Base-by-base conservation (phyloP, 2,329 filamentous ascomycete species). In the Pseudogymnoascus sp. region DNA sequence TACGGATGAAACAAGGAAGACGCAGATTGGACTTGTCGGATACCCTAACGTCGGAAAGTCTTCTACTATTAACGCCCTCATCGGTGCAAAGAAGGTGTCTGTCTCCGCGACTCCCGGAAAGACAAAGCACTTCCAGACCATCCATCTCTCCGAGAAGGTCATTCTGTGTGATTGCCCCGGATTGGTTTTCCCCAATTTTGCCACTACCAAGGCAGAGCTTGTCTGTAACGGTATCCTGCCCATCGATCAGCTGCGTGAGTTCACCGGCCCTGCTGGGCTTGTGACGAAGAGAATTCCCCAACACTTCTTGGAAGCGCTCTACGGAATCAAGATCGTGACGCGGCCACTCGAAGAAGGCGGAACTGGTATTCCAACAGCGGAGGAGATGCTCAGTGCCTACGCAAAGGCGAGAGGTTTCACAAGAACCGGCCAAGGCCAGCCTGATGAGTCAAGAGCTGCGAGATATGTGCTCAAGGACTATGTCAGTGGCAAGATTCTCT, bases 21-120 rank as follows among this genome's bases (percentile, higher is more conserved):
- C 92, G 4, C 87, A 91, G 66, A 94, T 99, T 68, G 94, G 94
- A 69, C 81, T 99, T 18, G 94, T 99, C 37, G 94, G 94, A 63
- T 99, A 99, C 76, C 94, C 94, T 71, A 99, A 99, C 78, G 94
- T 99, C 66, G 94, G 94, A 77, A 99, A 99, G 78, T 99, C 95
- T 1, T 97, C 92, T 58, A 99, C 94, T 13, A 99, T 99, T 81
- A 99, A 99, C 78, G 93, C 94, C 42, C 83, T 99, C n/a, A 92
- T 97, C 63, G 95, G 95, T 59, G 87, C 94, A 61, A 99, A 97
- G 79, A 99, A 97, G 78, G 94, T 99, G 5, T 97, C 93, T 0
- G 95, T 99, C 39, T 99, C 94, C 13, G 88, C 93, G 12, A 99
- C 94, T 1, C 94, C 94, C 3, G 94, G 94, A 73, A 99, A 99